Evolutionary conservation across 352 stramenopile genomes (phyloP), one percentile per base, ranked within the genome.

Genomic region (Phytophthora megakarya): DNA sequence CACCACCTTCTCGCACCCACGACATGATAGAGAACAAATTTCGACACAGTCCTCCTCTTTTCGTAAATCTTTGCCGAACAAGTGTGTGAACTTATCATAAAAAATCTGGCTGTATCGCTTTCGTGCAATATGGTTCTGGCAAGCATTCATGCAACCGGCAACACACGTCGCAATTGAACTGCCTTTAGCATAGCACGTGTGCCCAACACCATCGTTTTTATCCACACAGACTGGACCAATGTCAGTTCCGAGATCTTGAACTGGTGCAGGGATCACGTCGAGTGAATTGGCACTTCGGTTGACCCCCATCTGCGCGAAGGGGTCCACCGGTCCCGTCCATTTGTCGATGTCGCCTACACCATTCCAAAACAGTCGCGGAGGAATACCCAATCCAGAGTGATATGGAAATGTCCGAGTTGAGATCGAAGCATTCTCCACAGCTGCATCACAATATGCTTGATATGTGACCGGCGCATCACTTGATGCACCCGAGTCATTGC

Each of bases 1-100:
- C 35, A 64, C 68, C n/a, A 84, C 80, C 15, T 70, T 51, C 40
- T 93, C 84, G 53, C 84, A 93, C 0, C 75, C 81, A n/a, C 77
- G 81, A 38, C 81, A 93, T 19, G 77, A 79, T 3, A 80, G 56
- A 7, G 79, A 63, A 25, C 84, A 93, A 18, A 66, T 55, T 45
- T 91, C 84, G 18, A 91, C 73, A 46, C 84, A 93, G 51, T 89
- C 84, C 51, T 93, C 84, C 22, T 91, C 78, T n/a, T 78, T 76
- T 5, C 47, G 51, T 47, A 93, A 62, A 37, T 90, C 68, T 47
- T 90, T 88, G 53, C 84, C 82, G 48, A 93, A 91, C 11, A 93
- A 56, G 56, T 89, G 80, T 30, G 64, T 70, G 39, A 91, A 93
- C 51, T 79, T 35, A 12, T 40, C 26, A 45, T 80, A 80, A 13